Conservation (phyloP, 2,329 filamentous ascomycete species). For the Calonectria honghensis region DNA sequence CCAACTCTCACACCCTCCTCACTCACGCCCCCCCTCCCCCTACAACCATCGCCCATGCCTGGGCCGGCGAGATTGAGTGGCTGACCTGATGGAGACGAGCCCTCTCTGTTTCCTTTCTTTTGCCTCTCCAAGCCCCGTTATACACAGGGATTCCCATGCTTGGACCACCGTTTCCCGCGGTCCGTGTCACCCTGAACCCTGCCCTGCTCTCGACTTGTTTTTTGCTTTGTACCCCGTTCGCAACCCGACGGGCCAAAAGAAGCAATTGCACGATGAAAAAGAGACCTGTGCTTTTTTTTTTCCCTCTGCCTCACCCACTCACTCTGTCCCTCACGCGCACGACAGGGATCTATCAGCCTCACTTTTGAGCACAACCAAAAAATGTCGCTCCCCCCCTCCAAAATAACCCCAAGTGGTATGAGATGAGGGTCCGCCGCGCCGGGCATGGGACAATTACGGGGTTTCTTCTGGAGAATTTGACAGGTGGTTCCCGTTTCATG, state of each 20-base stretch:
- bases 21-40: not conserved
- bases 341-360: conserved; percentile 31
- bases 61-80: not conserved
- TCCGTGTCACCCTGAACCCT: conserved; percentile 30
- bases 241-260: conserved; percentile 19
- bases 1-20: not conserved
- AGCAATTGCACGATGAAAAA: conserved; percentile 19
- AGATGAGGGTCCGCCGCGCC: not conserved
- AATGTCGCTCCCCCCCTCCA: too few relatives aligned
- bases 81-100: not conserved
- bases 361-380: conserved; percentile 18
- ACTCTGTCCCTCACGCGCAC: not conserved
- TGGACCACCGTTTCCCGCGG: conserved; percentile 28
- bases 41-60: not conserved
- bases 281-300: conserved; percentile 23
- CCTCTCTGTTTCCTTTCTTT: not conserved
- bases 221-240: conserved; percentile 29
- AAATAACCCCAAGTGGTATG: not conserved
- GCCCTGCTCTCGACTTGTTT: conserved; percentile 4
- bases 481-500: not conserved
- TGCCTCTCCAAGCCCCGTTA: conserved; percentile 15
- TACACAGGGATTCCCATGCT: conserved; percentile 26
- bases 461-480: too few relatives aligned
- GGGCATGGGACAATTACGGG: not conserved
- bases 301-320: not conserved